Base-by-base conservation (phyloP, 75 land plant species). In the Sequoia sempervirens region DNA sequence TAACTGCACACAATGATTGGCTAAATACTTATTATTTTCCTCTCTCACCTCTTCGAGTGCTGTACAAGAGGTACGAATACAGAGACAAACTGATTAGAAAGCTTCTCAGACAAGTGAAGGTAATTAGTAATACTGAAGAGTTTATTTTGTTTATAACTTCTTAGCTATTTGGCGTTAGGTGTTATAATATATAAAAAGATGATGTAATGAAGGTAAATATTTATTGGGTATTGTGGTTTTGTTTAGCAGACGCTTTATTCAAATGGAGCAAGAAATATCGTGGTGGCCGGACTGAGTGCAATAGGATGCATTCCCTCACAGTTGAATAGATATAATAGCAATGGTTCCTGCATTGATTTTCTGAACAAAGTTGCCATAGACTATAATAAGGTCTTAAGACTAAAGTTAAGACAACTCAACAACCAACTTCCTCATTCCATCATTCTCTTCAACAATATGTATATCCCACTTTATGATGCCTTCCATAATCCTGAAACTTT, bases 301-400 rank as follows among this genome's bases (percentile, higher is more conserved):
- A 14, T 87, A 17, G 90, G 90, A 54, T 89, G 90, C 89, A 68
- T 54, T 47, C 90, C 90, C 17, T 84, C 50, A 38, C 90, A 87
- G 36, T 69, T 87, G 34, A 75, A 81, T 46, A 73, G 64, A 17
- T 68, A 84, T 58, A 56, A 68, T 73, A 75, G 88, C 47, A 86
- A 88, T 69, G 87, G 89, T 32, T 58, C 79, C 53, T 88, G 89
- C 47, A 75, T 82, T 66, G 82, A 46, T 2, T 66, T 38, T 20
- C 85, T 87, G 23, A 89, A 89, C 66, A 70, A 79, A 3, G 72
- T 82, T 28, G 85, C 80, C 20, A 69, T 14, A 52, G 64, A 80
- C n/a, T 89, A 78, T 85, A 89, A 89, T 86, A 13, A 43, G n/a
- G 84, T 70, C n/a, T 32, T 87, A 45, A 37, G 79, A 58, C 28